Evolutionary conservation across 495 filamentous ascomycete species (phyloP).

Genomic region (Aspergillus carlsbadensis): DNA sequence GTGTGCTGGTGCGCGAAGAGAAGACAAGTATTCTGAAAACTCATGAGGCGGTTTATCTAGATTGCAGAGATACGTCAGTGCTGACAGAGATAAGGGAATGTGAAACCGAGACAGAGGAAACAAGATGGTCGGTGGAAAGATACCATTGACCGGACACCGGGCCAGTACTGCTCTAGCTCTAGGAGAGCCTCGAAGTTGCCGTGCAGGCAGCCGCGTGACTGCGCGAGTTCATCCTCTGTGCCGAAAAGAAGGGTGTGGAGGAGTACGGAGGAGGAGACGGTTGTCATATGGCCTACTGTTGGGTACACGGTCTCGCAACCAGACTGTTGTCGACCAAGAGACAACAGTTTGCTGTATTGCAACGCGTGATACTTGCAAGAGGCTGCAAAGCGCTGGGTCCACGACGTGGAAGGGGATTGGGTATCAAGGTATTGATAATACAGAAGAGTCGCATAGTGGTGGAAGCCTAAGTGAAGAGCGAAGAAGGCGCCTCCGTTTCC

Average conservation of each 20-base stretch:
- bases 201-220: neutral
- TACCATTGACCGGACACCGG: neutral
- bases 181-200: slow-evolving; percentile 4
- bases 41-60: too few species aligned
- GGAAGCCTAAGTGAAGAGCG: neutral
- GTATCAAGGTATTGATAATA: neutral
- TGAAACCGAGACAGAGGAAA: too few species aligned
- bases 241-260: neutral
- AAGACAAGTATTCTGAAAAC: neutral
- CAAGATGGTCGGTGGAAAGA: neutral
- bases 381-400: too few species aligned
- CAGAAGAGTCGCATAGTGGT: neutral
- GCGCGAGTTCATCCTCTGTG: neutral
- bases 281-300: slow-evolving; percentile 2
- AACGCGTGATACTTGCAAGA: too few species aligned
- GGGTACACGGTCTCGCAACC: neutral
- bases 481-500: neutral
- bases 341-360: too few species aligned
- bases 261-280: slow-evolving; percentile 5
- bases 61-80: too few species aligned
- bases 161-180: neutral
- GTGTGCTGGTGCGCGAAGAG: neutral
- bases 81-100: neutral
- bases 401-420: too few species aligned
- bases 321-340: neutral